These are phyloP conservation scores for Silene uniflora DNA, from an alignment of 148 eudicot species.

Conservation along the genomic window DNA sequence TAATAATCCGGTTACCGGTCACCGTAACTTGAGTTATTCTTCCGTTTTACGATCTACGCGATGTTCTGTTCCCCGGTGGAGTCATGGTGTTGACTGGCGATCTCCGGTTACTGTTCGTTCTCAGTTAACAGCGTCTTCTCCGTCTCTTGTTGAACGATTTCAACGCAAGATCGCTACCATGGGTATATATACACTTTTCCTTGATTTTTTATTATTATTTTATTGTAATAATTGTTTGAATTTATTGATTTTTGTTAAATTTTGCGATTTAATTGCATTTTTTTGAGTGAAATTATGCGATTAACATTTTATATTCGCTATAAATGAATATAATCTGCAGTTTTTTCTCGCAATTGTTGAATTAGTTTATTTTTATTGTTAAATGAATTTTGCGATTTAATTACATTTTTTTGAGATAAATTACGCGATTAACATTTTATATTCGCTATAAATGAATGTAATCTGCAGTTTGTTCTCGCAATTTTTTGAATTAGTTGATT, in stretches of 20 bases:
- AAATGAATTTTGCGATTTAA: not conserved
- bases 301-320: not conserved
- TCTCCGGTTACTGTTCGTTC: slow-evolving; percentile 49
- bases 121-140: slow-evolving; percentile 40
- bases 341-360: no score
- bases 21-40: slow-evolving; percentile 35
- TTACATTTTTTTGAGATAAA: no score
- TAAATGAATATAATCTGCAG: not conserved
- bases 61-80: slow-evolving; percentile 44
- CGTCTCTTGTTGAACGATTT: slow-evolving; percentile 58
- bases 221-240: not conserved
- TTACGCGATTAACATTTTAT: not conserved
- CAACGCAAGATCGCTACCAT: slow-evolving; percentile 67
- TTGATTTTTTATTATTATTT: not conserved
- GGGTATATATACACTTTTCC: slow-evolving; percentile 40
- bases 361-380: not conserved
- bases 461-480: no score
- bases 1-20: slow-evolving; percentile 24
- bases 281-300: no score
- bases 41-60: slow-evolving; percentile 41
- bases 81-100: slow-evolving; percentile 56
- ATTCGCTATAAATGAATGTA: not conserved
- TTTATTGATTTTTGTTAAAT: not conserved
- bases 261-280: not conserved
- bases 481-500: no score